Base-by-base conservation (phyloP, 1,139 yeast genomes). In the Diutina mesorugosa region DNA sequence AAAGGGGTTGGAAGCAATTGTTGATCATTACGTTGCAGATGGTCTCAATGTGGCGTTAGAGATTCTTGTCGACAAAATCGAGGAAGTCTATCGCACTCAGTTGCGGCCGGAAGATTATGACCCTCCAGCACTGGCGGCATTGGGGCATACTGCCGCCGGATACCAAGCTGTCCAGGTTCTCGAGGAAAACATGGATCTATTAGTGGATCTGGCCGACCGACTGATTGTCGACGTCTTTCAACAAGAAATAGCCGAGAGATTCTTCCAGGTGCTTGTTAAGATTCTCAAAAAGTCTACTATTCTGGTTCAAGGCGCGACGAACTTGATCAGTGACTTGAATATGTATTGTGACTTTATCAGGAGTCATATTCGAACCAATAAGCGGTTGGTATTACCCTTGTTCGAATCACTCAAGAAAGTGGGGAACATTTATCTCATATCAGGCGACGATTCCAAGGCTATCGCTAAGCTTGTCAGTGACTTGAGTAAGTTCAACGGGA, bases 1-100 rank as follows among this genome's bases (percentile, higher is more conserved):
- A 67, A 85, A 87, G 63, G 80, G 80, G 59, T 80, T 93, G 60
- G 99, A 93, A 65, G 83, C 82, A 10, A 74, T 84, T 71, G 81
- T 93, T 9, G 99, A 93, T 67, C 89, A 83, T 57, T 86, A 80
- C 65, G 97, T 93, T 30, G 99, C 98, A 0, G 90, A 87, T 65
- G 99, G 99, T 0, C 76, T 93, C 48, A 91, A 90, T 64, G 79
- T 88, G 18, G 97, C 98, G 54, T 89, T 93, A 54, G 96, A 89
- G 61, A 91, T 90, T 9, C 75, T 93, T 55, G 85, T 90, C 69
- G 85, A 81, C 61, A 96, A 91, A 66, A 82, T 91, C 47, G 81
- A 75, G 51, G 66, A 68, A 41, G 70, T 72, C 4, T 76, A 70
- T 57, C 60, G 66, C 51, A 66, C 65, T 0, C 60, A 62, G 28